phyloP scores from a whole-genome alignment of 2,329 filamentous ascomycete species.

The Beauveria brongniartii region DNA sequence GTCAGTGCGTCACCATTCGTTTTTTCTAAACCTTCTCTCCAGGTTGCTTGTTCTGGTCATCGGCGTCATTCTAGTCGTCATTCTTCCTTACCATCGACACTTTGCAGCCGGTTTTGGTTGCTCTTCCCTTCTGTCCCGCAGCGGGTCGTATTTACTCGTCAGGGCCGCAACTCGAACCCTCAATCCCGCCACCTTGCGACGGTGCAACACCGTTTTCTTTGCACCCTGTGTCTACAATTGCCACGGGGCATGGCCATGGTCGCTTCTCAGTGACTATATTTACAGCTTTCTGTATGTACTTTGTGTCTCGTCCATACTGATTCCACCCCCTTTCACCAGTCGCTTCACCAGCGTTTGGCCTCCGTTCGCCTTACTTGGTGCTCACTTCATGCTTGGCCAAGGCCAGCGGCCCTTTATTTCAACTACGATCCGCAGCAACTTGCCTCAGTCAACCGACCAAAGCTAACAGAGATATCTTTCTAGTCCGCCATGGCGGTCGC shows the following conservation, averaged over 20 bases:
- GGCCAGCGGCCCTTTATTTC: neutral
- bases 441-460: neutral
- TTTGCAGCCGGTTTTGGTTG: neutral
- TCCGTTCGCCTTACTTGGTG: neutral
- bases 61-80: neutral
- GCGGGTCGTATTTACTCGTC: neutral
- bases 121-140: neutral
- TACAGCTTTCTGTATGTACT: neutral
- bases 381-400: neutral
- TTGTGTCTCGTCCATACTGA: neutral
- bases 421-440: neutral
- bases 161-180: neutral
- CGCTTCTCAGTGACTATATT: slow-evolving; percentile 2
- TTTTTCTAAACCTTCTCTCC: neutral
- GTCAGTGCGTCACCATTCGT: neutral
- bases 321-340: neutral
- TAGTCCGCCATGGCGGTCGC: slow-evolving; percentile 29
- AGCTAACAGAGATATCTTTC: neutral
- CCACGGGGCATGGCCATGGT: slow-evolving; percentile 10
- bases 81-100: neutral
- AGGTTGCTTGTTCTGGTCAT: neutral
- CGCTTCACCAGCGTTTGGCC: neutral
- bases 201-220: neutral
- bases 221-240: slow-evolving; percentile 3
- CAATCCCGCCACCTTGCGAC: slow-evolving; percentile 2